Evolutionary conservation across 768 basidiomycete genomes (phyloP), one percentile per base, ranked within the genome.

Genomic region (Rhodotorula babjevae): DNA sequence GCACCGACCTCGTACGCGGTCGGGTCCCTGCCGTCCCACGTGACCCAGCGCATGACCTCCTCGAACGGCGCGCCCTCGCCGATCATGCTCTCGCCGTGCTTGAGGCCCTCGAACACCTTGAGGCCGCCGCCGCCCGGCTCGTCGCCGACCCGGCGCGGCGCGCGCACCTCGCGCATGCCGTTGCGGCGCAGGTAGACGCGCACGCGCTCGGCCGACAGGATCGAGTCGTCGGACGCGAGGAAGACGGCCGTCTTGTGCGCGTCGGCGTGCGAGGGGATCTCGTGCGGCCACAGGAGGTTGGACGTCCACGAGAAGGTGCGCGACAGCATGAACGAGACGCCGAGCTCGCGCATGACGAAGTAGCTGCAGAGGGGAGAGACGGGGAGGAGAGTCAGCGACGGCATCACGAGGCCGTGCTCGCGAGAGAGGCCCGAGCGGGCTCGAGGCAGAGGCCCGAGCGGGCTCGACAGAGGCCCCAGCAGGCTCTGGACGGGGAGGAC

Each of bases 251-350:
- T 86, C 78, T 86, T 88, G 47, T 82, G 75, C 2, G 87, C 85
- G 80, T 93, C 87, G 25, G 69, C 40, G 40, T 61, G n/a, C 59
- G 50, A 25, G 2, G 70, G 70, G 40, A 95, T 92, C 77, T 94
- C 90, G 80, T 93, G 91, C 72, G 87, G 90, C 87, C 90, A 97
- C 19, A 97, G 83, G 18, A 90, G 88, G 79, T 96, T 96, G 19
- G 90, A 86, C 52, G 87, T 84, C 77, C 71, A 75, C 61, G 76
- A 59, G 64, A 79, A 76, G 52, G 71, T 68, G 27, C 77, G 70
- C n/a, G 75, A 68, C 15, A 96, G 84, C 67, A 91, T 86, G 79
- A 93, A 90, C 14, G 91, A 90, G 62, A 91, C 88, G 23, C 94
- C 94, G 7, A 95, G 82, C 80, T 98, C 94, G 42, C 88, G 87